Percentiles rank a stretch among this genome's conserved stretches.
Conservation (phyloP, 257 asterid genomes). For the Knoxia roxburghii region DNA sequence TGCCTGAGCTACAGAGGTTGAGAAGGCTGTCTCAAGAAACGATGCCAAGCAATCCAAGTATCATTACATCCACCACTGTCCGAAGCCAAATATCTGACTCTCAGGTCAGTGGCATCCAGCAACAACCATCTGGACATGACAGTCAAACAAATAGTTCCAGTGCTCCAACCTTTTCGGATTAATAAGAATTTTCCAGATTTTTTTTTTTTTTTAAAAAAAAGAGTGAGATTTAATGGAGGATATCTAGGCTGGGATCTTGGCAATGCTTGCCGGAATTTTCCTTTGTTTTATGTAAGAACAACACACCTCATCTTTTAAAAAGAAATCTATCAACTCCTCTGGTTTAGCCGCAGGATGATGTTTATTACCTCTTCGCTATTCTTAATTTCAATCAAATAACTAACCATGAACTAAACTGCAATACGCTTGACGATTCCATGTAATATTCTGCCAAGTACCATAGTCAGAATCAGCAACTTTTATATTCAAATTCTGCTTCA, state of each 20-base stretch:
- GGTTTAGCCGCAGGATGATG: not conserved
- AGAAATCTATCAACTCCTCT: not conserved
- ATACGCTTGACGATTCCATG: not conserved
- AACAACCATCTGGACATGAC: slow-evolving; percentile 24
- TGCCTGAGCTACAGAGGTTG: slow-evolving; percentile 72
- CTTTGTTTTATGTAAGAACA: not conserved
- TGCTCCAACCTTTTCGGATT: slow-evolving; percentile 19
- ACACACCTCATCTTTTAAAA: not conserved
- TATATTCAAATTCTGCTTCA: not conserved
- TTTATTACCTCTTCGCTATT: not conserved
- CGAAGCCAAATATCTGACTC: slow-evolving; percentile 24
- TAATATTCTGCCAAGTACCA: not conserved
- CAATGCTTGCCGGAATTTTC: not conserved
- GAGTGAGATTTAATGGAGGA: not conserved
- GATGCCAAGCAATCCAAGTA: slow-evolving; percentile 33
- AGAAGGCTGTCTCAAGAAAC: slow-evolving; percentile 60
- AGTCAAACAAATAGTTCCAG: slow-evolving; percentile 20
- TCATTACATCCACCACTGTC: slow-evolving; percentile 3
- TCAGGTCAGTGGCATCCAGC: slow-evolving; percentile 28
- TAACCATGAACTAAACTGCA: not conserved
- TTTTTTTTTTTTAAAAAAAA: no score
- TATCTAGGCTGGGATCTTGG: not conserved
- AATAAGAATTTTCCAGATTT: slow-evolving; percentile 7
- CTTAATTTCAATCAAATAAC: not conserved
- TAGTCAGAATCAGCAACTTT: not conserved